These are phyloP conservation scores for Ogataea allantospora DNA, from an alignment of 805 yeast species.

Conservation along the genomic window DNA sequence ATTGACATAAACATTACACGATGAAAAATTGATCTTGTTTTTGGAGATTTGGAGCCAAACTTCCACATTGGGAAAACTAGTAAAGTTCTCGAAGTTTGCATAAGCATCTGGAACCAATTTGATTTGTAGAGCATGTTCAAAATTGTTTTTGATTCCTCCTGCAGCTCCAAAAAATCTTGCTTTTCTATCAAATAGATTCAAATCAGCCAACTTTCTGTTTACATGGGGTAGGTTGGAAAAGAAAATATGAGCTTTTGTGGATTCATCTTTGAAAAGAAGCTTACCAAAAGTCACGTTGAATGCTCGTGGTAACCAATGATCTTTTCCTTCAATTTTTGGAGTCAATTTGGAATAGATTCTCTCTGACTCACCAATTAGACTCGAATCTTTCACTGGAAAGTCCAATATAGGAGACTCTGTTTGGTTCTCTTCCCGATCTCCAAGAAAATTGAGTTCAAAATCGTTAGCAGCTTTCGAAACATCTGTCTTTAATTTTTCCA, in stretches of 20 bases:
- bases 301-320: conserved; percentile 23
- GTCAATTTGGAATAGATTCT: conserved; percentile 14
- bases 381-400: not conserved
- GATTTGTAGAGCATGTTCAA: conserved; percentile 29
- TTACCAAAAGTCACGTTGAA: conserved; percentile 32
- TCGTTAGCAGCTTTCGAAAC: conserved; percentile 26
- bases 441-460: conserved; percentile 31
- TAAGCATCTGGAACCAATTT: conserved; percentile 35
- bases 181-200: conserved; percentile 25
- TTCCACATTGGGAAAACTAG: conserved; percentile 32
- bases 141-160: conserved; percentile 32
- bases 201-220: conserved; percentile 22
- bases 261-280: conserved; percentile 20
- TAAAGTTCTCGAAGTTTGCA: conserved; percentile 21
- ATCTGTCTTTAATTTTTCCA: conserved; percentile 19
- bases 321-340: conserved; percentile 7
- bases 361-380: too few species aligned
- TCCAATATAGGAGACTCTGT: not conserved
- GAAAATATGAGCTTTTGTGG: conserved; percentile 20
- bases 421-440: conserved; percentile 8
- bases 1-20: conserved; percentile 26
- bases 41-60: conserved; percentile 30
- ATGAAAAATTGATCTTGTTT: conserved; percentile 18
- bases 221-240: conserved; percentile 29
- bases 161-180: conserved; percentile 29